Evolutionary conservation across 306 rosid genomes (phyloP).

Genomic region (Castanea sativa): DNA sequence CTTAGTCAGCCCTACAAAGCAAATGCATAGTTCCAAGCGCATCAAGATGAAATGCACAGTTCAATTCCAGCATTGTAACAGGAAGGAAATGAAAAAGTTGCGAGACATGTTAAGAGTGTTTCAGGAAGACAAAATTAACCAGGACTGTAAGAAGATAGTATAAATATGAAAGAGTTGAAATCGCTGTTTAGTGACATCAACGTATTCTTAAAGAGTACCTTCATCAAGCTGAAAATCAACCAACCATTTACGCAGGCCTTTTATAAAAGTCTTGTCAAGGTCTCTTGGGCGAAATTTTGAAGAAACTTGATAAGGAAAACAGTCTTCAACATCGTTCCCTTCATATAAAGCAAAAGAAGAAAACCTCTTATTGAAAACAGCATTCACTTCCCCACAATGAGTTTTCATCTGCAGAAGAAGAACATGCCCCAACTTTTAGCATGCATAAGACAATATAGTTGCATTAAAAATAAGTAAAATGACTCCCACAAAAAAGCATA

Average conservation of each 20-base stretch:
- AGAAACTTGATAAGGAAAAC: conserved; percentile 52
- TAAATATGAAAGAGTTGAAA: background rate
- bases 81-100: background rate
- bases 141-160: background rate
- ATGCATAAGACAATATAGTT: background rate
- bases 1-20: conserved; percentile 39
- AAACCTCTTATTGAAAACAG: conserved; percentile 42
- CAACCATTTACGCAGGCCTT: conserved; percentile 60
- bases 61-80: background rate
- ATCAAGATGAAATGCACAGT: background rate
- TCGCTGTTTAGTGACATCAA: background rate
- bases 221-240: conserved; percentile 34
- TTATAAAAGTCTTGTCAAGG: conserved; percentile 30
- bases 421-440: background rate
- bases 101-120: background rate
- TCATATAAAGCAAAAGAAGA: conserved; percentile 67
- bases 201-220: conserved; percentile 37
- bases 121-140: no score
- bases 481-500: background rate
- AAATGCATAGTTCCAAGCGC: conserved; percentile 9
- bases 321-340: conserved; percentile 35
- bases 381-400: conserved; percentile 35
- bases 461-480: background rate
- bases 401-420: conserved; percentile 39
- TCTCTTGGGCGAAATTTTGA: conserved; percentile 34